Base-by-base conservation (phyloP, 2,329 filamentous ascomycete genomes). In the Coniochaeta sp. region DNA sequence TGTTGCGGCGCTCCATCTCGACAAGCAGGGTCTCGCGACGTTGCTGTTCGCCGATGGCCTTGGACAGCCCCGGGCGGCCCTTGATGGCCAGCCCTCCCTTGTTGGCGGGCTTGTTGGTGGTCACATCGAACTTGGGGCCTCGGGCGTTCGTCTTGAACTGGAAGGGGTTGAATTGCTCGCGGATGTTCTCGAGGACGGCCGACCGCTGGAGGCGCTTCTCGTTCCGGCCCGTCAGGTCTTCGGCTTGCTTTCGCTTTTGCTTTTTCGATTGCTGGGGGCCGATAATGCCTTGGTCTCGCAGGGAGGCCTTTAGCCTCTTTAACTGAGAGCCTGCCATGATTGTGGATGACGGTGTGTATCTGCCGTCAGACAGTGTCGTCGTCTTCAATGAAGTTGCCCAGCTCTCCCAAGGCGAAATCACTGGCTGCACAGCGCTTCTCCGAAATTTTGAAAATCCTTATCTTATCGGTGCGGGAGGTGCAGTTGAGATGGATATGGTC, bases 81-180 rank as follows among this genome's bases (percentile, higher is more conserved):
- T 86, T 76, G 56, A 86, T 79, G 48, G 78, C 78, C 57, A 79
- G 82, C 26, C 76, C 73, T 63, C 74, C n/a, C 48, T 73, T 73
- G 27, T 70, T 70, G 12, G 72, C 69, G 6, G 80, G 76, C 53
- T 81, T 80, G 56, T 81, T 82, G 50, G 79, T 91, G 0, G 88
- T 91, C 40, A 91, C 86, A 40, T 92, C 85, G 58, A 95, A 95
- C 63, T 97, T 97, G 52, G 84, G 84, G 0, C 85, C 87, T 54
- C 86, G 80, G 1, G 85, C 77, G 35, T 86, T 83, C 53, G 87
- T 83, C 70, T 95, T 95, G 66, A 96, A 82, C 65, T 99, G 94
- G 70, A 99, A 99, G 0, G 94, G 94, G 67, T 99, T 99, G 80
- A 97, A 97, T 60, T 91, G 87, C 63, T 97, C 91, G 64, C 94